Evolutionary conservation across 805 yeast genomes (phyloP), one percentile per base, ranked within the genome.

Genomic region (Candida pseudoglaebosa): DNA sequence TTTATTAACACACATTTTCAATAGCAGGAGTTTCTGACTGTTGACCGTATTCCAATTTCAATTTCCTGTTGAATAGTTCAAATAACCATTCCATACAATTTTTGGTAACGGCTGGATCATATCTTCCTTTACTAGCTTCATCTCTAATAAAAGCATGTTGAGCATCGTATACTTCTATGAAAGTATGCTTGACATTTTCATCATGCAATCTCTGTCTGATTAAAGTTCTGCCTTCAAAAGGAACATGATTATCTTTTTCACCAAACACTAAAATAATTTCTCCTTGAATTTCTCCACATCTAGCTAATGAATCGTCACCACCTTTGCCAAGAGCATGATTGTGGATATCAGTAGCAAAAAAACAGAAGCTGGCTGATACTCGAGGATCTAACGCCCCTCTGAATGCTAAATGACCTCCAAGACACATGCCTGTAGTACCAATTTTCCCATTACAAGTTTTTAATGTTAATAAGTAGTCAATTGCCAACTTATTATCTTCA

Each of bases 391-490:
- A 66, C 2, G 82, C 79, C 2, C 80, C 71, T 47, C 95, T 68
- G 62, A 73, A 82, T 1, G 93, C 91, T 50, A 84, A 65, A 55
- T 84, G 93, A 1, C 93, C 95, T 15, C 93, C 93, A 26, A 84
- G 73, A 57, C 95, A 85, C 93, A 85, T 85, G 14, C 93, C 95
- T 2, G 91, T 83, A 32, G 89, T 82, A 26, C 93, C 93, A 48
- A 83, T 75, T 41, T 71, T 75, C 30, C 90, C 90, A 45, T 75
- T 79, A 56, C 84, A 84, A 8, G 87, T 82, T 1, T 71, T 64
- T 46, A 84, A 66, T 2, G 72, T 49, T 34, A 59, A 58, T 40
- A 84, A 67, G 52, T 82, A 78, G 53, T 83, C 87, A 50, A 84
- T 70, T 13, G 84, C 70, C 40, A 83, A 59, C 36, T 60, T 70